Evolutionary conservation across 225 moss, liverwort and hornwort genomes (phyloP).

Genomic region (Takakia lepidozioides): DNA sequence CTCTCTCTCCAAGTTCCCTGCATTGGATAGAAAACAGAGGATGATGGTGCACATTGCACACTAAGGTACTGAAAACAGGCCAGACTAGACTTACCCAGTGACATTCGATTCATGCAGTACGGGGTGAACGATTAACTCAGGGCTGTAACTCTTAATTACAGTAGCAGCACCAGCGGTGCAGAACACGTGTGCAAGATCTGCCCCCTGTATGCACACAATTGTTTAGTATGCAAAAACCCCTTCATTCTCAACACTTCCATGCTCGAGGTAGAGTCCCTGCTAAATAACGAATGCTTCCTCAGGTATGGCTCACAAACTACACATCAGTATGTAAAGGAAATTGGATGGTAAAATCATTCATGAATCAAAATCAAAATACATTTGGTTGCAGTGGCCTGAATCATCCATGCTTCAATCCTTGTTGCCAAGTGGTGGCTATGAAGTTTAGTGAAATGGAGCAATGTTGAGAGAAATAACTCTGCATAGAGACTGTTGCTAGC

Average conservation of each 20-base stretch:
- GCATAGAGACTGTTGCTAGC: no score
- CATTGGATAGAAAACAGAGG: neutral
- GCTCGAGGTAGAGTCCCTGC: no score
- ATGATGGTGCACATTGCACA: neutral
- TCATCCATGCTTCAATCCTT: no score
- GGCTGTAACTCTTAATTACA: constrained; percentile 96
- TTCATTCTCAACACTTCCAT: neutral
- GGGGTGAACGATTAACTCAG: constrained; percentile 98
- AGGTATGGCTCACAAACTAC: no score
- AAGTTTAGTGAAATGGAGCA: no score
- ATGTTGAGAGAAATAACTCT: no score
- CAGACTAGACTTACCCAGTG: constrained; percentile 29
- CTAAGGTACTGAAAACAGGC: neutral
- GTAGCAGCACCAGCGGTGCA: constrained; percentile 94
- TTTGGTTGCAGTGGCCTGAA: no score
- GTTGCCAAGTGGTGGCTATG: no score
- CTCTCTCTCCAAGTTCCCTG: neutral
- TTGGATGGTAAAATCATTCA: no score
- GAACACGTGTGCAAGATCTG: constrained; percentile 95
- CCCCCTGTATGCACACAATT: constrained; percentile 49
- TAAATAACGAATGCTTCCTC: no score
- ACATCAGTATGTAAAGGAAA: no score
- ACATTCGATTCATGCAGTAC: constrained; percentile 88
- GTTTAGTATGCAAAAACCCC: neutral
- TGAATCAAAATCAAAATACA: no score